These are phyloP conservation scores for Kuraishia hungarica DNA, from an alignment of 805 yeast species.

Conservation along the genomic window DNA sequence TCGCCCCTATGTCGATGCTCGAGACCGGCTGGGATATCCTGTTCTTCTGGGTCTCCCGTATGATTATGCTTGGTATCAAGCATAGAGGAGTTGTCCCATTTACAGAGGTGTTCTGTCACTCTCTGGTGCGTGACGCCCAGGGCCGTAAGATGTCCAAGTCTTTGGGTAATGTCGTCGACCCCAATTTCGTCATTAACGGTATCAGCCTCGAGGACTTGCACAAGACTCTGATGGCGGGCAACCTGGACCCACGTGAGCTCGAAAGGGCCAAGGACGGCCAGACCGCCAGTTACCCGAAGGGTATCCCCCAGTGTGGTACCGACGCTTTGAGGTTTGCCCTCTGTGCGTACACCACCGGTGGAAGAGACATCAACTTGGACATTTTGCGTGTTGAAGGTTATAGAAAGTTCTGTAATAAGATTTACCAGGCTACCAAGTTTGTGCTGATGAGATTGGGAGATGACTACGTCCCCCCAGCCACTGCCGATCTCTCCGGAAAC, in stretches of 20 bases:
- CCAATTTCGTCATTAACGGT: constrained; percentile 89
- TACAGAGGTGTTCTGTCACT: constrained; percentile 95
- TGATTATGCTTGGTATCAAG: constrained; percentile 87
- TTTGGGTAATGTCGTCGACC: constrained; percentile 93
- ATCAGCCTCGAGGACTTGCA: constrained; percentile 73
- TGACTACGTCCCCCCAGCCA: constrained; percentile 75
- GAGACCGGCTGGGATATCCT: constrained; percentile 99
- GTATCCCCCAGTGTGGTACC: constrained; percentile 99
- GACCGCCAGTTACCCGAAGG: constrained; percentile 82
- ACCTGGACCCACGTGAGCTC: constrained; percentile 82
- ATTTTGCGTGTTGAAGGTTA: constrained; percentile 96
- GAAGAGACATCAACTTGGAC: constrained; percentile 95
- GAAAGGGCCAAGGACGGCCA: constrained; percentile 86
- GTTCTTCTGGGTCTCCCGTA: constrained; percentile 98
- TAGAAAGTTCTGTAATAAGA: constrained; percentile 99
- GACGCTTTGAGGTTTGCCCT: constrained; percentile 97
- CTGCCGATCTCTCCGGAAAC: constrained; percentile 52
- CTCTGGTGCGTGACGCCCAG: constrained; percentile 97
- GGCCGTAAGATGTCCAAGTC: constrained; percentile 99
- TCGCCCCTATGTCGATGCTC: constrained; percentile 86
- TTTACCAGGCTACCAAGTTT: constrained; percentile 97
- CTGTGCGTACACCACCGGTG: constrained; percentile 98
- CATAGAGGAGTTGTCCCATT: constrained; percentile 89
- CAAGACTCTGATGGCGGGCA: constrained; percentile 69
- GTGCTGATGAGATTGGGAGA: constrained; percentile 89